Percentiles rank a stretch among this genome's conserved stretches.
Conservation (phyloP, 345 rosid species). For the Citrus sinensis region DVS_A1.0 CM039163.1:8825501-8826000, state of each 20-base stretch:
- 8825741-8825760: neutral
- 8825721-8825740: neutral
- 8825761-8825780: neutral
- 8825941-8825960: neutral
- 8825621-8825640: neutral
- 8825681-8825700: neutral
- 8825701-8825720: neutral
- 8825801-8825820: neutral
- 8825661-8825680: neutral
- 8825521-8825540: slow-evolving; percentile 14
- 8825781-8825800: neutral
- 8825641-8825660: neutral
- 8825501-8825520: slow-evolving; percentile 69
- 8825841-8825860: neutral
- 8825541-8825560: neutral
- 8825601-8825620: slow-evolving; percentile 3
- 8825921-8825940: neutral
- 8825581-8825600: slow-evolving; percentile 1
- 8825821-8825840: neutral
- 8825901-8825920: neutral
- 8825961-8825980: slow-evolving; percentile 14
- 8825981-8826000: slow-evolving; percentile 93
- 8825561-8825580: neutral
- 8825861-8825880: neutral
- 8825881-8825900: neutral